Evolutionary conservation across 805 yeast genomes (phyloP).

Genomic region (Ascoidea tarda): DNA sequence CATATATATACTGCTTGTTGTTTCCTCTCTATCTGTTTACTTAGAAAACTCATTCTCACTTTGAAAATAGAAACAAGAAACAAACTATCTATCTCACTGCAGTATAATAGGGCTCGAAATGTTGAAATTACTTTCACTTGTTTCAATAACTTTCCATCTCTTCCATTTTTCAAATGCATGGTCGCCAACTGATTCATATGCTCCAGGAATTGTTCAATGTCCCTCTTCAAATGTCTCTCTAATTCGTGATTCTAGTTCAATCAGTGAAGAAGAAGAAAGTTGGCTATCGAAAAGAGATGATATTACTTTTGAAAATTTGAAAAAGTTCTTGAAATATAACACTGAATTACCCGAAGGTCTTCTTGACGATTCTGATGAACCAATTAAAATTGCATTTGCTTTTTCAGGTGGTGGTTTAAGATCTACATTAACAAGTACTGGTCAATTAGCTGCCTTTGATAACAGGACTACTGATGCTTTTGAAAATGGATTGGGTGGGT

Average conservation of each 20-base stretch:
- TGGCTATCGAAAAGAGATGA: constrained; percentile 39
- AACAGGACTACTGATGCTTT: constrained; percentile 23
- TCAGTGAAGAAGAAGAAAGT: constrained; percentile 30
- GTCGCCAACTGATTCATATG: constrained; percentile 25
- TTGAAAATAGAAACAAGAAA: too few relatives aligned
- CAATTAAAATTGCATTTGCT: constrained; percentile 34
- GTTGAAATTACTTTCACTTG: too few relatives aligned
- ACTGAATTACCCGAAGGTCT: constrained; percentile 16
- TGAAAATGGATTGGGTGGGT: constrained; percentile 28
- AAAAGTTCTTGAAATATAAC: constrained; percentile 28
- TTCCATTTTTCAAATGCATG: constrained; percentile 1
- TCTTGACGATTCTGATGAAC: constrained; percentile 23
- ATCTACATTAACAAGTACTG: constrained; percentile 49
- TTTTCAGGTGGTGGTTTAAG: constrained; percentile 51
- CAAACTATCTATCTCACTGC: too few relatives aligned
- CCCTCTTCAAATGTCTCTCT: constrained; percentile 17
- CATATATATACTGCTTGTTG: too few relatives aligned
- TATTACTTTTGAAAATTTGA: constrained; percentile 31
- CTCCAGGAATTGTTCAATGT: constrained; percentile 31
- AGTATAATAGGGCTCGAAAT: too few relatives aligned
- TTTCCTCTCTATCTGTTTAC: too few relatives aligned
- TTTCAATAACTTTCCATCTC: background rate
- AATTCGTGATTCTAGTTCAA: constrained; percentile 30
- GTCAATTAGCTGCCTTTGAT: constrained; percentile 38
- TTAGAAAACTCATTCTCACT: too few relatives aligned